Evolutionary conservation across 768 basidiomycete species (phyloP), one percentile per base, ranked within the genome.

Genomic region (Boletus edulis): DNA sequence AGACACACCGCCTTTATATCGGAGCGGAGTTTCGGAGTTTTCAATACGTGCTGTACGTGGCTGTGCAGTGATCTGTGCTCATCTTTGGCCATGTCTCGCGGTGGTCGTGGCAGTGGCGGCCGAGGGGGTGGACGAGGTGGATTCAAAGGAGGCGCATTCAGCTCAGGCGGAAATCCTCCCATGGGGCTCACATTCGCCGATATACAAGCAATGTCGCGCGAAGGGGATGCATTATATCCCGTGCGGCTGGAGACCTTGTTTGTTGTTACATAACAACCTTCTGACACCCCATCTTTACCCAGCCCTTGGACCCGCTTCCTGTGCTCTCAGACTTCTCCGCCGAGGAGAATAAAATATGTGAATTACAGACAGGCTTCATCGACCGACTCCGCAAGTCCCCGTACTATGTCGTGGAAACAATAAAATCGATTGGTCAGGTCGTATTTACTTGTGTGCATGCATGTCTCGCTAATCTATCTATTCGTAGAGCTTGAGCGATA

Each of bases 171-270:
- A 18, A 69, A 80, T 37, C 85, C 83, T 3, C 88, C 89, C 0
- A 89, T 91, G 84, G 91, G 91, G 18, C 79, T 93, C 31, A 84
- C 86, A 7, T 89, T 88, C 66, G 81, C 86, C 41, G 91, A 94
- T 67, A 78, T 94, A 49, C 87, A 90, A 67, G 78, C 82, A 46
- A 72, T 92, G 65, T 86, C 88, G 17, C 77, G 86, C 54, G 91
- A 92, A 69, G 86, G 78, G 53, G 86, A 87, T 39, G 84, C 84
- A 29, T 73, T 91, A 67, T 94, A 91, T 75, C 91, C 91, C 46
- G 90, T 91, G 78, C 73, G 89, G 72, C 67, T 57, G 46, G 59
- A 61, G 59, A 56, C 55, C 56, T 56, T 53, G 61, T 62, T 43
- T 54, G 58, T 53, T 35, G 40, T 60, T 52, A 41, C 57, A 43